phyloP scores from a whole-genome alignment of 345 rosid species.

The Trapa bicornis region DNA sequence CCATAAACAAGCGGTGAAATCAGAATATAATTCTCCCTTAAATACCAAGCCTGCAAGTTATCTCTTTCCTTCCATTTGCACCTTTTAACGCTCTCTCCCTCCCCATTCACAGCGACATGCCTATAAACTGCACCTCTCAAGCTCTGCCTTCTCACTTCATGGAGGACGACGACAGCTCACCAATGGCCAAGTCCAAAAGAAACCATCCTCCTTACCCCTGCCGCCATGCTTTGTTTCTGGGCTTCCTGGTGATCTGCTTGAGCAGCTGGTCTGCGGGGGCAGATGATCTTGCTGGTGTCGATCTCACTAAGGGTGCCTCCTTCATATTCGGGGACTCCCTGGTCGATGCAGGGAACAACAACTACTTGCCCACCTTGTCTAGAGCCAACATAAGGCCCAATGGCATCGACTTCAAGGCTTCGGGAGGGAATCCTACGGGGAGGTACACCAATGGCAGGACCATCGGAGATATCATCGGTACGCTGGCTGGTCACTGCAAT shows the following conservation, averaged over 20 bases:
- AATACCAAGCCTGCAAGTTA: too few relatives aligned
- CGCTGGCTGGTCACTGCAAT: background rate
- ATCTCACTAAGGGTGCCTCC: conserved; percentile 10
- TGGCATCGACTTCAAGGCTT: conserved; percentile 48
- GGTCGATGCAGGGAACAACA: conserved; percentile 48
- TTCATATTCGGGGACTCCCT: conserved; percentile 48
- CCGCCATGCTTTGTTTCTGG: background rate
- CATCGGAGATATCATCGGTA: conserved; percentile 27
- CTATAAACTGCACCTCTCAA: too few relatives aligned
- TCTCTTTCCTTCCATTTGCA: too few relatives aligned
- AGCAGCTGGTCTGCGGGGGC: background rate
- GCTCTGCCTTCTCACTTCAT: too few relatives aligned
- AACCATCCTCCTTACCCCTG: background rate
- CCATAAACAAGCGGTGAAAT: background rate
- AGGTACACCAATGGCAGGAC: conserved; percentile 54
- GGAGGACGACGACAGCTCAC: too few relatives aligned
- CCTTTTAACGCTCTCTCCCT: too few relatives aligned
- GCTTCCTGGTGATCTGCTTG: background rate
- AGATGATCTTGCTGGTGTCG: background rate
- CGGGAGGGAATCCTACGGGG: conserved; percentile 50
- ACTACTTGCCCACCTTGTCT: conserved; percentile 32
- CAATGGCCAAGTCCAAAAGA: too few relatives aligned
- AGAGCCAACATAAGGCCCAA: conserved; percentile 46
- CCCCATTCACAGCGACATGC: too few relatives aligned
- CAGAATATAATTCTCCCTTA: background rate